Percentiles rank a stretch among this genome's conserved stretches.
phyloP scores from a whole-genome alignment of 2,329 filamentous ascomycete species.

The Cercospora sojina region DNA sequence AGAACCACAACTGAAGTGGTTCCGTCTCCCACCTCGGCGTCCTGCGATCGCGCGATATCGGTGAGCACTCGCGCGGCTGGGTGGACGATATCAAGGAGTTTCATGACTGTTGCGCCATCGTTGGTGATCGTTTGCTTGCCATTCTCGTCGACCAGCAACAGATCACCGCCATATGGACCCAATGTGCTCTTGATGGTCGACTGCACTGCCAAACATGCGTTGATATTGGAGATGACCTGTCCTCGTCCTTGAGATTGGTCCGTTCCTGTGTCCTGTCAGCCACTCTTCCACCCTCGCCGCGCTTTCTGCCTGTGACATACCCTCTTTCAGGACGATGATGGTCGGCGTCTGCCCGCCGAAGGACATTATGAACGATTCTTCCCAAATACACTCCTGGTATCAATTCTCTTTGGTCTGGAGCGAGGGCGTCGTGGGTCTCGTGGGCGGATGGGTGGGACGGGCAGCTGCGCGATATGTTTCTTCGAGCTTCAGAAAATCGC shows the following conservation, averaged over 20 bases:
- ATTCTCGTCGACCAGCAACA: conserved; percentile 93
- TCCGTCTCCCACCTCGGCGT: conserved; percentile 96
- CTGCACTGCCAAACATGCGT: conserved; percentile 94
- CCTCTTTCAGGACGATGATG: conserved; percentile 97
- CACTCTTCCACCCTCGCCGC: neutral
- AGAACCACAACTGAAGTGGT: conserved; percentile 96
- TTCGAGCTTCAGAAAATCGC: conserved; percentile 12
- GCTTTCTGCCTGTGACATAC: conserved; percentile 52
- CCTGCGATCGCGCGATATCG: conserved; percentile 97
- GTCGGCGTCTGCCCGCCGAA: conserved; percentile 97
- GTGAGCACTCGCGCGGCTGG: conserved; percentile 95
- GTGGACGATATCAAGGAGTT: conserved; percentile 98
- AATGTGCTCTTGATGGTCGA: conserved; percentile 93
- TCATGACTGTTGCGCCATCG: conserved; percentile 99
- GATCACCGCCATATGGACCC: conserved; percentile 92
- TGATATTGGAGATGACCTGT: conserved; percentile 97
- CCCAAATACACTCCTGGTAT: neutral
- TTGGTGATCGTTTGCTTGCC: conserved; percentile 97
- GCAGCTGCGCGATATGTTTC: conserved; percentile 7
- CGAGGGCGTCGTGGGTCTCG: neutral
- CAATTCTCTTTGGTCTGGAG: neutral
- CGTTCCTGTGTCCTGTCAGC: conserved; percentile 64
- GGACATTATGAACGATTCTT: conserved; percentile 63
- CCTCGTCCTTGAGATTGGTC: conserved; percentile 96
- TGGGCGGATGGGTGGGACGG: neutral